Base-by-base conservation (phyloP, 1,284 basidiomycete species). In the Ustilago esculenta region DNA sequence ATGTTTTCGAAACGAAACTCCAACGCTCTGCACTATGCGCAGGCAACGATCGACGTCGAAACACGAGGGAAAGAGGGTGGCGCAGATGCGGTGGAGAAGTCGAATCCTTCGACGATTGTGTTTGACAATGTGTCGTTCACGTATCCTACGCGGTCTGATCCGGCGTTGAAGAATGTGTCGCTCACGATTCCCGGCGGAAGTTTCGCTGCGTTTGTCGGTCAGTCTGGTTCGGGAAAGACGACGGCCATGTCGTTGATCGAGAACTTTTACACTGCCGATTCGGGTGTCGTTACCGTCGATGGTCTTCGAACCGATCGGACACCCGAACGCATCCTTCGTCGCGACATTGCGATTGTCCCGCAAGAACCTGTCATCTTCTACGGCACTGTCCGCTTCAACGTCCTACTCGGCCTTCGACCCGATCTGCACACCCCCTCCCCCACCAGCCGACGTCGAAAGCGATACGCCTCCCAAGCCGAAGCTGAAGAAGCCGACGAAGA, bases 221-320 rank as follows among this genome's bases (percentile, higher is more conserved):
- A 75, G 17, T 75, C 73, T 3, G 79, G 79, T 2, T 76, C 72
- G 15, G 79, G 78, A 17, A 79, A 80, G 61, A 75, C 68, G 14
- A 77, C 79, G 3, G 68, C 77, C 37, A 76, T 84, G 39, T 79
- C 82, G 8, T 55, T 84, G n/a, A 70, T 85, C 18, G 77, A 81
- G 29, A 79, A 84, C 12, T 84, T 84, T 54, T 85, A 85, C 73
- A 82, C 94, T 75, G 89, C 92, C 4, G 82, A 89, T 27, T 85
- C 85, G 23, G 92, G 92, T 70, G 47, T 84, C 17, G 85, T 94
- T 46, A 85, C 96, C 3, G 75, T 83, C 34, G 94, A 97, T 73
- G 91, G 88, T 24, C 85, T 90, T 84, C 91, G 92, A 90, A 98
- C 95, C 0, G 88, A 98, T 29, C 89, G 92, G 25, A 92, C 95